Percentiles rank a stretch among this genome's conserved stretches.
Conservation (phyloP, 768 basidiomycete genomes). For the Leccinellum luteum region DNA sequence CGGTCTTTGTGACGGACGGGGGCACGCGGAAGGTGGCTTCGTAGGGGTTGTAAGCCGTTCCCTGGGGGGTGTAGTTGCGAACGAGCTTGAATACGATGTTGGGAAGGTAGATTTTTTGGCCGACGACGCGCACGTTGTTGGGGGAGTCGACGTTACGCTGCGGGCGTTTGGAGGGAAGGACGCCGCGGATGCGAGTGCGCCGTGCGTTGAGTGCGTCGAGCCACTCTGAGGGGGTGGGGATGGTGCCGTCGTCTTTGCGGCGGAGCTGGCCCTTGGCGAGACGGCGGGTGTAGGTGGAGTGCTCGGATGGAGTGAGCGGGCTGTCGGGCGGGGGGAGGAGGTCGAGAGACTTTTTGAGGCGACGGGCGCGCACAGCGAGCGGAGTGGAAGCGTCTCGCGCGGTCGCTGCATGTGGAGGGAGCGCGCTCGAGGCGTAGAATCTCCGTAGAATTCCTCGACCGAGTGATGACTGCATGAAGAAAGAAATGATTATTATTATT, state of each 20-base stretch:
- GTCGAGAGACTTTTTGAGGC: conserved; percentile 48
- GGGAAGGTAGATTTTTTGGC: conserved; percentile 84
- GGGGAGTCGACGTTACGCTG: conserved; percentile 29
- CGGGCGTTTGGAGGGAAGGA: conserved; percentile 37
- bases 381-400: conserved; percentile 73
- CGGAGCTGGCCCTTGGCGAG: conserved; percentile 51
- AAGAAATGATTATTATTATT: no score
- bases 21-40: conserved; percentile 93
- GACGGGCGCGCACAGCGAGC: conserved; percentile 68
- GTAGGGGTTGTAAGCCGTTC: conserved; percentile 88
- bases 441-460: conserved; percentile 35
- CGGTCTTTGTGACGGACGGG: conserved; percentile 87
- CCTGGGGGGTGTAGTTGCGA: conserved; percentile 73
- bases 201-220: conserved; percentile 51
- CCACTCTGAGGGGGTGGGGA: conserved; percentile 57
- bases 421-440: conserved; percentile 48
- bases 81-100: conserved; percentile 82
- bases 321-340: conserved; percentile 34
- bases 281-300: conserved; percentile 57
- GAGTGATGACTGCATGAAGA: conserved; percentile 31
- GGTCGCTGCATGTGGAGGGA: conserved; percentile 38
- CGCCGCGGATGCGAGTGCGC: conserved; percentile 67
- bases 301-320: conserved; percentile 66
- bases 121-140: conserved; percentile 54
- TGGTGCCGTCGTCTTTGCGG: conserved; percentile 30